A percentile compares a stretch with the other conserved stretches of the same genome.
Evolutionary conservation across 805 yeast species (phyloP).

Genomic region (Vanderwaltozyma verrucispora): DNA sequence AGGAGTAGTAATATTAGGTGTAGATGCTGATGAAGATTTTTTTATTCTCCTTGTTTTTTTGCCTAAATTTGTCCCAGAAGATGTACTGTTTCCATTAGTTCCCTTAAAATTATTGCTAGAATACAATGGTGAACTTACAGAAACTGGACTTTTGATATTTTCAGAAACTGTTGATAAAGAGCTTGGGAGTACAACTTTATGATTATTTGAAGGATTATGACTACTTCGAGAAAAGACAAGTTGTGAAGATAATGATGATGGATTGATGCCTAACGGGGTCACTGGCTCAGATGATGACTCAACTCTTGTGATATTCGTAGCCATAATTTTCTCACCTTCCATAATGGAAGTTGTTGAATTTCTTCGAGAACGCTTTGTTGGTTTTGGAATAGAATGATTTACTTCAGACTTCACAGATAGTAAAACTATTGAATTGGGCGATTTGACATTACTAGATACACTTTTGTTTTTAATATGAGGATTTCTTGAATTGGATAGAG

Average conservation of each 20-base stretch:
- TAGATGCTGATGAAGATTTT: constrained; percentile 4
- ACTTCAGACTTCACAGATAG: not conserved
- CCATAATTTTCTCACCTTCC: not conserved
- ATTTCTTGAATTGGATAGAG: no score
- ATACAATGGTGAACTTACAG: not conserved
- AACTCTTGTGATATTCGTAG: not conserved
- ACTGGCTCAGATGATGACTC: constrained; percentile 4
- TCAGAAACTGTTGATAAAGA: constrained; percentile 13
- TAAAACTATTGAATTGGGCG: not conserved
- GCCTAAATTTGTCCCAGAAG: constrained; percentile 3
- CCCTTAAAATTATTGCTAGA: not conserved
- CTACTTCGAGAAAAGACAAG: not conserved
- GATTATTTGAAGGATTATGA: not conserved
- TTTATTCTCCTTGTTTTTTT: constrained; percentile 7
- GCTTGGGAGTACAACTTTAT: constrained; percentile 8
- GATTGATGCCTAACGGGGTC: constrained; percentile 1
- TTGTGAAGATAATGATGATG: not conserved
- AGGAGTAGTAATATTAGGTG: constrained; percentile 8
- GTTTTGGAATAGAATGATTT: not conserved
- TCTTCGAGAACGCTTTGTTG: not conserved
- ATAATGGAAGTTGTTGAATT: constrained; percentile 1
- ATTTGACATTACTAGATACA: not conserved
- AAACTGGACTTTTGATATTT: not conserved
- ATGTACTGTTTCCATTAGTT: not conserved
- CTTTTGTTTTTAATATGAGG: no score